Evolutionary conservation across 2,329 filamentous ascomycete species (phyloP), one percentile per base, ranked within the genome.

Genomic region (Paracoccidioides lutzii): DNA sequence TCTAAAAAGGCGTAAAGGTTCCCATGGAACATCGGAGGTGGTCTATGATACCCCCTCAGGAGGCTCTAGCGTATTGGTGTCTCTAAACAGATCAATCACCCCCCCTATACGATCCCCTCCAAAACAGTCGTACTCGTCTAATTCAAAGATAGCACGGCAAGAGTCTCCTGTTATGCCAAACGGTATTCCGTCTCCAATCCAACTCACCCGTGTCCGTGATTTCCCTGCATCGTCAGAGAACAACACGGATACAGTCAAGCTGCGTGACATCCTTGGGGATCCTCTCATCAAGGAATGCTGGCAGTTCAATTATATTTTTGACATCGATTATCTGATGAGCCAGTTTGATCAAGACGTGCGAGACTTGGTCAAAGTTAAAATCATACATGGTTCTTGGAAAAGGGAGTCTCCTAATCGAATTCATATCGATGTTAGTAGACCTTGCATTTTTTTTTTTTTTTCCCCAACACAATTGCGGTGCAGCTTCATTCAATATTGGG

Each of bases 241-340:
- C 58, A 93, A 94, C 70, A 71, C 75, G 30, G 86, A 85, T 66
- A 76, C 87, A 0, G 69, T 91, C 38, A 77, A 75, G 1, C 73
- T 93, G 8, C 71, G 73, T 4, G 85, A 88, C 57, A 76, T 94
- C 5, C 75, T 94, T 1, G 81, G 85, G 0, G 82, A 90, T 65
- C 85, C 87, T 0, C 74, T 89, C 59, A 87, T 93, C 55, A 78
- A 79, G 42, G 77, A 80, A 66, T 78, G 76, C 56, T 81, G 78
- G 78, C 72, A 78, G 46, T 81, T 81, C 62, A 80, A 81, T 57
- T 80, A 76, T 60, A 67, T 78, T 7, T 76, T 78, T 61, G 74
- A 80, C 63, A 64, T 84, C 30, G 77, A 82, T 55, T 84, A 81
- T 65, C 63, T 84, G 0, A 81, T 84, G 79, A 63, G 65, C 22